Evolutionary conservation across 441 rosid genomes (phyloP).

Genomic region (Euphorbia neoarborescens): DNA sequence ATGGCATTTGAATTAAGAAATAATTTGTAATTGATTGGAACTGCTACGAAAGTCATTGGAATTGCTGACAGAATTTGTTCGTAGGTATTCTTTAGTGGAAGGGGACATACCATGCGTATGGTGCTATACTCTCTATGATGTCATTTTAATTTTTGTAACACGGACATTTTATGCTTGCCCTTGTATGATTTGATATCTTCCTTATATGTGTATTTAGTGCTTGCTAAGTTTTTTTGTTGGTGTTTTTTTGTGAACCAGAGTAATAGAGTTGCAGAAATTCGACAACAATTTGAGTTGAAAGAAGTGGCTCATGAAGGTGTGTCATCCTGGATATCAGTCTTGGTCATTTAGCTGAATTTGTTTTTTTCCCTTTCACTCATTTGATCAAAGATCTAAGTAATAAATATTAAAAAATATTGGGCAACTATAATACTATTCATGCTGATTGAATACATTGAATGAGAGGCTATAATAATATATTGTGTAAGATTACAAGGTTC

Average conservation of each 20-base stretch:
- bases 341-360: conserved; percentile 1
- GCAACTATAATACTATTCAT: not conserved
- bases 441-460: not conserved
- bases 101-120: not conserved
- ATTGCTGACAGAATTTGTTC: not conserved
- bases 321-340: conserved; percentile 14
- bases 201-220: not conserved
- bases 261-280: conserved; percentile 54
- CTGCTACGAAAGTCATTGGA: not conserved
- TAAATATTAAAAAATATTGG: not conserved
- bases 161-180: not conserved
- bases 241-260: conserved; percentile 40
- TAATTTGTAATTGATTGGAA: not conserved
- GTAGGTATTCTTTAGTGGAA: not conserved
- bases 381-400: not conserved
- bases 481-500: not conserved
- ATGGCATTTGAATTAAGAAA: not conserved
- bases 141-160: conserved; percentile 1
- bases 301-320: conserved; percentile 67
- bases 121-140: conserved; percentile 5
- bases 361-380: not conserved
- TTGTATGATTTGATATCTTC: not conserved
- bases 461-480: not conserved
- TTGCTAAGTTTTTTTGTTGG: not conserved
- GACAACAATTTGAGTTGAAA: conserved; percentile 57